These are phyloP conservation scores for Dictyostelium discoideum DNA, from an alignment of 78 protist species.

Conservation along the genomic window DNA sequence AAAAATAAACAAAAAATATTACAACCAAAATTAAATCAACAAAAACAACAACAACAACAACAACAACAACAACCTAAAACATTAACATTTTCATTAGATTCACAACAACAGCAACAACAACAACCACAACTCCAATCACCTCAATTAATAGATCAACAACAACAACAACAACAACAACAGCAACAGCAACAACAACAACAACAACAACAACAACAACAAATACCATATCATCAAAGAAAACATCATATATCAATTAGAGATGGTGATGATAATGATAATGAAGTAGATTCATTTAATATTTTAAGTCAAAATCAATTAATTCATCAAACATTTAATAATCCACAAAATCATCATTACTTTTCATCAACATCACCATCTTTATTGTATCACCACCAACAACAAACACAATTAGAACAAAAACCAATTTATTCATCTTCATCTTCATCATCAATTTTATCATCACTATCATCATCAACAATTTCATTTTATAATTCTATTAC, in stretches of 20 bases:
- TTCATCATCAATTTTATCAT: neutral
- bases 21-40: neutral
- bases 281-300: neutral
- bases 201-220: neutral
- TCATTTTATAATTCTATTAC: neutral
- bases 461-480: neutral
- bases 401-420: neutral
- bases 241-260: neutral
- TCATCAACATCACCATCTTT: neutral
- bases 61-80: neutral
- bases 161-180: neutral
- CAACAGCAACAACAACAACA: neutral
- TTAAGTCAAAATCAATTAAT: conserved; percentile 3
- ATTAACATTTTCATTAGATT: neutral
- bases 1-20: conserved; percentile 1
- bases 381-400: neutral
- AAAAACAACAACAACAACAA: neutral
- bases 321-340: neutral
- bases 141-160: neutral
- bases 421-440: neutral
- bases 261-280: neutral
- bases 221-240: conserved; percentile 22
- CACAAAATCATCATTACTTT: neutral
- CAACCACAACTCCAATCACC: neutral
- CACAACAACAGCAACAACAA: neutral